A percentile compares a stretch with the other conserved stretches of the same genome.
Evolutionary conservation across 2,329 filamentous ascomycete species (phyloP).

Genomic region (Cladosporium sp.): DNA sequence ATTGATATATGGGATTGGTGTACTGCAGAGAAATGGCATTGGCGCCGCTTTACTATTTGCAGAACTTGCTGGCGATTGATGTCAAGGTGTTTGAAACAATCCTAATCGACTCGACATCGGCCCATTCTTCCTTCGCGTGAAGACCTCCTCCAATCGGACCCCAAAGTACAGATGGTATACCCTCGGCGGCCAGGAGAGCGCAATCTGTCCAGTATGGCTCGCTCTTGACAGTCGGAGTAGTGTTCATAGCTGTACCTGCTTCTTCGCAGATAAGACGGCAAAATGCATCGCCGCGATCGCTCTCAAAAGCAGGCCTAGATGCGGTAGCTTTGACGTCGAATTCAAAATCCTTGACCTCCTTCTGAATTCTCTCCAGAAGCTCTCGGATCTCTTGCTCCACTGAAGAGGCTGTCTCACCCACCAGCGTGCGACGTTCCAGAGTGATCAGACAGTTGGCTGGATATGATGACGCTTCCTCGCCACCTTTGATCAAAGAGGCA

Average conservation of each 20-base stretch:
- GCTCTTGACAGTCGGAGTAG: neutral
- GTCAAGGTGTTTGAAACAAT: neutral
- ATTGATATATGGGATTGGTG: neutral
- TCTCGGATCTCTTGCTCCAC: constrained; percentile 1
- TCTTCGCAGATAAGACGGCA: neutral
- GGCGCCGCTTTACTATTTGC: neutral
- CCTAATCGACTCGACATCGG: constrained; percentile 4
- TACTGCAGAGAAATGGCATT: neutral
- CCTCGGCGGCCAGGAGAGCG: constrained; percentile 8
- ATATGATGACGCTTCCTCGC: constrained; percentile 13
- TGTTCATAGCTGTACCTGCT: neutral
- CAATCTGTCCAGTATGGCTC: constrained; percentile 14
- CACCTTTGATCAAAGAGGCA: constrained; percentile 13
- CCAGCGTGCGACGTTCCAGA: constrained; percentile 3
- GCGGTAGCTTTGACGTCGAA: constrained; percentile 12
- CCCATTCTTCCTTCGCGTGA: constrained; percentile 17
- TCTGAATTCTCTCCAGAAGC: neutral
- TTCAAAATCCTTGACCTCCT: neutral
- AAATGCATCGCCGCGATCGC: neutral
- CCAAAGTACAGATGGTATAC: constrained; percentile 10
- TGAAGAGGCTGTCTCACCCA: neutral
- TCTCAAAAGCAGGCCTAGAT: constrained; percentile 1
- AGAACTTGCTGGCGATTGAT: constrained; percentile 7
- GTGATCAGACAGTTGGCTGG: constrained; percentile 4
- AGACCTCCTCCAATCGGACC: constrained; percentile 7